A percentile compares a stretch with the other conserved stretches of the same genome.
Conservation (phyloP, 768 basidiomycete genomes). For the Termitomyces sp. region DNA sequence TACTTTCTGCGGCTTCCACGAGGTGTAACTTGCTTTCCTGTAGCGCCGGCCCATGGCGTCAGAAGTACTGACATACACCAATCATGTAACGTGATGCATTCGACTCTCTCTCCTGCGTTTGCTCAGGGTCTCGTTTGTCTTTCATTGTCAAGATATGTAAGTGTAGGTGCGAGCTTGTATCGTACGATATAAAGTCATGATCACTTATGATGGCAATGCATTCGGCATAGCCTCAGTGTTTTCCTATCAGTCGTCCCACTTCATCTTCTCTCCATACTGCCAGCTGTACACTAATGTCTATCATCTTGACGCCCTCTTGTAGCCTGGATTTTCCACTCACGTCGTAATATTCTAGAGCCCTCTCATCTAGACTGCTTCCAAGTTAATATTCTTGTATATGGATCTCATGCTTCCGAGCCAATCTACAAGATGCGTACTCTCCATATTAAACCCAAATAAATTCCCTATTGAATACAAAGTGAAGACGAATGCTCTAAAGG, state of each 20-base stretch:
- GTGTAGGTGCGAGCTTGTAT: neutral
- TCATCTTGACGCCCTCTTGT: slow-evolving; percentile 80
- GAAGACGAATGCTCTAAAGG: slow-evolving; percentile 1
- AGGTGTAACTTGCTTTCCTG: too few relatives aligned
- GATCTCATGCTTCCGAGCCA: neutral
- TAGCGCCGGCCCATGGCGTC: too few relatives aligned
- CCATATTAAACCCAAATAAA: neutral
- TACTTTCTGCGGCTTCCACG: too few relatives aligned
- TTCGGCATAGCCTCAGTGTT: neutral
- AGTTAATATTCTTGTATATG: neutral
- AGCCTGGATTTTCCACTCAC: slow-evolving; percentile 1
- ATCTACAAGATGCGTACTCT: neutral
- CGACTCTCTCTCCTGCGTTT: too few relatives aligned
- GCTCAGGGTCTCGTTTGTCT: neutral
- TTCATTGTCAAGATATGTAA: neutral
- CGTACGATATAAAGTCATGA: neutral
- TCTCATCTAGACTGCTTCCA: neutral
- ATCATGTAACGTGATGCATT: neutral
- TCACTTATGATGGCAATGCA: neutral
- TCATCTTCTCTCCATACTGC: too few relatives aligned
- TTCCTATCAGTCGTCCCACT: neutral
- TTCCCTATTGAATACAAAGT: neutral
- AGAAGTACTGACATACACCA: too few relatives aligned
- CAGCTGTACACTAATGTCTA: slow-evolving; percentile 23
- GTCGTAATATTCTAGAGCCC: neutral